Base-by-base conservation (phyloP, 2,329 filamentous ascomycete species). In the Colletotrichum acutatum region DNA sequence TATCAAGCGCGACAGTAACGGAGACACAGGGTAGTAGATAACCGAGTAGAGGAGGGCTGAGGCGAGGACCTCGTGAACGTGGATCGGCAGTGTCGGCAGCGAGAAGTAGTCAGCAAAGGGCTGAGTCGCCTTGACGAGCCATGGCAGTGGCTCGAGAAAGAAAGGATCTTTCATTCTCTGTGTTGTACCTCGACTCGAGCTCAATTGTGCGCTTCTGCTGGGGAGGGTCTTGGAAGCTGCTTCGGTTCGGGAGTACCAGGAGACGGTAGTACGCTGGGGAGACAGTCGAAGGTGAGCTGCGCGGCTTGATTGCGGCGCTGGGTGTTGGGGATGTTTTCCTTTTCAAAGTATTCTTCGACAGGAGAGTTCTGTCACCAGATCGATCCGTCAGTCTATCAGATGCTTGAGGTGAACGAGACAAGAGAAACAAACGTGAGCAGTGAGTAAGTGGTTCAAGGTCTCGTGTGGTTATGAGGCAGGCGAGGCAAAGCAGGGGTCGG, bases 41-140 rank as follows among this genome's bases (percentile, higher is more conserved):
- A 91, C 81, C 66, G 92, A 90, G 85, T 97, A 97, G 75, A 93
- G 83, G 37, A 89, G 76, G 71, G 91, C 90, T 30, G 91, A 90
- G 75, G 90, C 83, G 68, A 94, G 74, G 62, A 96, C 88, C 82
- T 97, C 93, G 84, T 97, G 94, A 77, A 94, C 86, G 83, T 97
- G 94, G 61, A 93, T 83, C 19, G 93, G 92, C 24, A 97, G 88
- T 6, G 92, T 92, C 9, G 89, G 85, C 58, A 96, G 85, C 64
- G 84, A 82, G 71, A 93, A 83, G 73, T 83, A 85, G 76, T 93
- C 88, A 74, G 93, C 91, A 79, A 90, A 86, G 19, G 93, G 93
- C 80, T 91, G 86, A 63, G 91, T 83, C 70, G 90, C 87, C 69
- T 84, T 80, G 77, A 84, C 85, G 66, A 91, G 84, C 79, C 87